Percentiles rank a stretch among this genome's conserved stretches.
Conservation (phyloP, 257 asterid species). For the Rauvolfia tetraphylla region DNA sequence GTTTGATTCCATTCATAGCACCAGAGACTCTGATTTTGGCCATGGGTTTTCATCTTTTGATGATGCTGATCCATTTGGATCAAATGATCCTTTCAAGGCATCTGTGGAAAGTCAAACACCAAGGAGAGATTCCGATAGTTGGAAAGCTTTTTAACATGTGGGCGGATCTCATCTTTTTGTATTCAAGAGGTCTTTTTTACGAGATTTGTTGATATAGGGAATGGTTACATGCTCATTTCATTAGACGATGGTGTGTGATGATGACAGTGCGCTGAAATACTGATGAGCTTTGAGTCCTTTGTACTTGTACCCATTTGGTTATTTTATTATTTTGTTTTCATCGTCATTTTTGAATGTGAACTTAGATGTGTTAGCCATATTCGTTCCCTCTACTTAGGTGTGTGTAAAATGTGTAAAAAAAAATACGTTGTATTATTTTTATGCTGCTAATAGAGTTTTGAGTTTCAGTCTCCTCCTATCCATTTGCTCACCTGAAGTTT, state of each 20-base stretch:
- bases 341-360: conserved; percentile 11
- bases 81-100: conserved; percentile 59
- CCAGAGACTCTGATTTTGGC: conserved; percentile 61
- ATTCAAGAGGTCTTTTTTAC: neutral
- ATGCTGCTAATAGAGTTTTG: conserved; percentile 13
- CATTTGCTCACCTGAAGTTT: neutral
- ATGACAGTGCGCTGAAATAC: neutral
- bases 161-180: neutral
- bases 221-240: conserved; percentile 3
- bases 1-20: conserved; percentile 32
- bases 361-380: conserved; percentile 6
- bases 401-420: conserved; percentile 35
- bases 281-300: conserved; percentile 7
- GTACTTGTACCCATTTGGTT: conserved; percentile 20
- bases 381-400: conserved; percentile 15
- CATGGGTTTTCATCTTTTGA: conserved; percentile 70
- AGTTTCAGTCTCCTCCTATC: neutral
- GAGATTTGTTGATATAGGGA: conserved; percentile 11
- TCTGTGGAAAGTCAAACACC: conserved; percentile 64
- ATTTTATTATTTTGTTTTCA: conserved; percentile 18
- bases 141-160: conserved; percentile 70
- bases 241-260: neutral
- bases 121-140: conserved; percentile 62
- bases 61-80: conserved; percentile 74
- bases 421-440: conserved; percentile 14